Conservation (phyloP, 1,284 basidiomycete species). For the Paramarasmius palmivorus region DNA sequence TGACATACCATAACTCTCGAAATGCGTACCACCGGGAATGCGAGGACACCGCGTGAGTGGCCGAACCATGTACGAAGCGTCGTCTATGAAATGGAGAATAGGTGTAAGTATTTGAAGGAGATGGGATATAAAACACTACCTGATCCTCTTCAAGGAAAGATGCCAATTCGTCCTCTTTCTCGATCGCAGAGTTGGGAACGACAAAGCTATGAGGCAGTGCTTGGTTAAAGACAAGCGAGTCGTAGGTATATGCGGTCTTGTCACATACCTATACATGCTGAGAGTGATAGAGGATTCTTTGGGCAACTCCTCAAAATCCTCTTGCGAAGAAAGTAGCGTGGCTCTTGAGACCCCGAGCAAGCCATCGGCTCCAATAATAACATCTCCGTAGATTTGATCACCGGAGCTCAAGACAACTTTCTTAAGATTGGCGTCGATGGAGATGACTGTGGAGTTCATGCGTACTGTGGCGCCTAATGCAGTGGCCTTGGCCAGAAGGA, state of each 20-base stretch:
- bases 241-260: too few species aligned
- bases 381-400: conserved; percentile 12
- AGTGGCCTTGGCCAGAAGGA: conserved; percentile 35
- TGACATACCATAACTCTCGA: not conserved
- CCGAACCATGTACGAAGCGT: conserved; percentile 42
- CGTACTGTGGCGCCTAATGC: conserved; percentile 35
- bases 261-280: too few species aligned
- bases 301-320: conserved; percentile 13
- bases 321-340: conserved; percentile 27
- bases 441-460: conserved; percentile 32
- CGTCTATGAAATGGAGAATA: conserved; percentile 28
- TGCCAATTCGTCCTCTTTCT: too few species aligned
- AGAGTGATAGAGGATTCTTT: too few species aligned
- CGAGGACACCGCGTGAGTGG: conserved; percentile 32
- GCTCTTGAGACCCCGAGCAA: conserved; percentile 34
- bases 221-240: too few species aligned
- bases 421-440: conserved; percentile 26
- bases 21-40: conserved; percentile 36
- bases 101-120: conserved; percentile 16
- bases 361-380: conserved; percentile 36
- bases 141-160: too few species aligned
- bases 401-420: conserved; percentile 22
- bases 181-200: too few species aligned
- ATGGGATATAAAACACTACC: not conserved
- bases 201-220: too few species aligned